Percentiles rank a stretch among this genome's conserved stretches.
Evolutionary conservation across 805 yeast genomes (phyloP).

Genomic region (Saturnispora mendoncae): DNA sequence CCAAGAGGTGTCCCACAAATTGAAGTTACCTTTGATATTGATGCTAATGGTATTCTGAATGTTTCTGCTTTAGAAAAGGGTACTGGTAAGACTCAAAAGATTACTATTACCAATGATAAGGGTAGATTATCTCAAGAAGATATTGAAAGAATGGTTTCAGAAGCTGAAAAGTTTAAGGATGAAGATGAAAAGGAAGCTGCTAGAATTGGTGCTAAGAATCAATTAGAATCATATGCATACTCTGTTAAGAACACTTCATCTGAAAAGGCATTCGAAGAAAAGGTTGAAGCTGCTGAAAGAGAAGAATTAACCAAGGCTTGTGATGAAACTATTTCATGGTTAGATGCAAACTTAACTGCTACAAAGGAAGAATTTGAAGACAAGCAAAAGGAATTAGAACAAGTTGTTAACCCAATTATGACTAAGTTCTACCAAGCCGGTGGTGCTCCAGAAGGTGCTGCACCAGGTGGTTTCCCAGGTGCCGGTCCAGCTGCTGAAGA

Average conservation of each 20-base stretch:
- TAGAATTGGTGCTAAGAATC: slow-evolving; percentile 91
- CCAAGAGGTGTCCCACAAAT: slow-evolving; percentile 79
- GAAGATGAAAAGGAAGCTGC: slow-evolving; percentile 63
- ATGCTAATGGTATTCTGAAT: slow-evolving; percentile 67
- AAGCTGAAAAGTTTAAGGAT: slow-evolving; percentile 55
- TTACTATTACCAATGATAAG: slow-evolving; percentile 39
- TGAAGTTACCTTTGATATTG: slow-evolving; percentile 67
- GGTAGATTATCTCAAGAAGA: slow-evolving; percentile 53
- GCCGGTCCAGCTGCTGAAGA: slow-evolving; percentile 39
- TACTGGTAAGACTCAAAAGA: slow-evolving; percentile 44
- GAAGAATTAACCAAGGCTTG: slow-evolving; percentile 68
- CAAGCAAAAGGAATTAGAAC: slow-evolving; percentile 93
- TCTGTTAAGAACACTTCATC: slow-evolving; percentile 75
- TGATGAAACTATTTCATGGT: slow-evolving; percentile 82
- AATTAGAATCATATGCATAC: slow-evolving; percentile 91
- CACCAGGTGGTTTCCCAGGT: slow-evolving; percentile 42
- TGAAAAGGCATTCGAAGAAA: slow-evolving; percentile 73
- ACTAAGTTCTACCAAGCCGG: slow-evolving; percentile 94
- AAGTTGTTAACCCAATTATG: slow-evolving; percentile 92
- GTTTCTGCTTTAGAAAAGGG: slow-evolving; percentile 52
- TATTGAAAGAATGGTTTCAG: slow-evolving; percentile 56
- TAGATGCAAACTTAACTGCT: slow-evolving; percentile 89
- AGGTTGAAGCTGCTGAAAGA: slow-evolving; percentile 41
- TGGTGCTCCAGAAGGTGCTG: slow-evolving; percentile 62
- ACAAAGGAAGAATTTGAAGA: slow-evolving; percentile 85